Evolutionary conservation across 495 filamentous ascomycete species (phyloP).

Genomic region (Penicillium coffeae): DNA sequence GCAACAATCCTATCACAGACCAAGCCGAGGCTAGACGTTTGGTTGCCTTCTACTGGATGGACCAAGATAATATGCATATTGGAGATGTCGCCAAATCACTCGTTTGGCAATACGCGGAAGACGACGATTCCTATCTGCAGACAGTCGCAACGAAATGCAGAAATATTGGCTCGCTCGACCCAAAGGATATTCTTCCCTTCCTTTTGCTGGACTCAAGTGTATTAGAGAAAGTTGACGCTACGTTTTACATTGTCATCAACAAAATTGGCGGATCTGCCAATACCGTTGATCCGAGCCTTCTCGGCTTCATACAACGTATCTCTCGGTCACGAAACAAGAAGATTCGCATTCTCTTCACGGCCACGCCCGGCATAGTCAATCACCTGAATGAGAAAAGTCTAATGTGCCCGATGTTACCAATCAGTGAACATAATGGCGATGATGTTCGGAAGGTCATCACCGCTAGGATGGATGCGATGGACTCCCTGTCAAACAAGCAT

Average conservation of each 20-base stretch:
- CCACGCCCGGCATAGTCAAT: neutral
- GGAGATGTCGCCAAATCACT: constrained; percentile 4
- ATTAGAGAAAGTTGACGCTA: constrained; percentile 3
- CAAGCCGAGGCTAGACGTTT: constrained; percentile 1
- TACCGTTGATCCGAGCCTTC: neutral
- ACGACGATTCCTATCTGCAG: constrained; percentile 10
- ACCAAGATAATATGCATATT: neutral
- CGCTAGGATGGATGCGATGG: constrained; percentile 6
- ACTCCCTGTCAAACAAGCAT: constrained; percentile 4
- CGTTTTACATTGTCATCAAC: constrained; percentile 11
- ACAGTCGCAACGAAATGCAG: constrained; percentile 1
- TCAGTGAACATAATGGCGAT: neutral
- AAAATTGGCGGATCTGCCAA: constrained; percentile 2
- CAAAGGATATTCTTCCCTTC: constrained; percentile 1
- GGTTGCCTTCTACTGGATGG: constrained; percentile 8
- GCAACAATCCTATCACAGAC: neutral
- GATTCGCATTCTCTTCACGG: constrained; percentile 7
- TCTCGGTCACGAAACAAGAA: neutral
- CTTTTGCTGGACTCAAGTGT: constrained; percentile 5
- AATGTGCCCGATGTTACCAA: constrained; percentile 1
- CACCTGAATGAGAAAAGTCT: neutral
- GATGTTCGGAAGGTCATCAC: constrained; percentile 6
- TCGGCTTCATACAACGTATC: constrained; percentile 3
- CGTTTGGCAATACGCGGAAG: constrained; percentile 10
- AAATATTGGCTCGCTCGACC: constrained; percentile 2